Evolutionary conservation across 2,329 filamentous ascomycete species (phyloP), one percentile per base, ranked within the genome.

Genomic region (Pestalotiopsis sp.): DNA sequence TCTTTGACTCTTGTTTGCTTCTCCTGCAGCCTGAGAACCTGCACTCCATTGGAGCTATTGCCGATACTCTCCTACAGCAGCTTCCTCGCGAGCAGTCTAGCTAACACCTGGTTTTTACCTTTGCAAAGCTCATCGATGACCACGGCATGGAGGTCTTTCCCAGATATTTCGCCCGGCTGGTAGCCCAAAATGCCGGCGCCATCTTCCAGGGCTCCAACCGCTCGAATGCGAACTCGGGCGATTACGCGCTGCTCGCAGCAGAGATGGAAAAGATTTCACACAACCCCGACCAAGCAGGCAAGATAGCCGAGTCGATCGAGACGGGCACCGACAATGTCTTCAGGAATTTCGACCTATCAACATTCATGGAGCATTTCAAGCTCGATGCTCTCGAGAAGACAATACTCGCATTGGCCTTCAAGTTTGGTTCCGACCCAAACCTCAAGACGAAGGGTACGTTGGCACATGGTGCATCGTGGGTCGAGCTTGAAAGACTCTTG

Each of bases 101-200:
- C 23, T 61, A 67, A 69, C 57, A 70, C 31, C 66, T 68, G 14
- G 69, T 49, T 58, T 12, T 36, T 36, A 36, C 7, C 31, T 14
- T n/a, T 52, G 23, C 7, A 36, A 73, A 97, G 93, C 91, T 98
- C 80, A 92, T 98, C 84, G 92, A 97, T 89, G 95, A 95, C 77
- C 92, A 97, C 94, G 95, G 95, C 79, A 99, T 99, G 95, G 97
- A 99, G 87, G 94, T 98, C 79, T 98, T 95, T 81, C 91, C 94
- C 70, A 97, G 95, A 85, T 98, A 96, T 82, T 97, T 99, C 83
- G 91, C 94, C 81, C 94, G 95, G 82, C 87, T 98, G 79, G 90
- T 99, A 78, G 92, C 92, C 82, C 91, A 92, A 83, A 98, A 98
- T 90, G 94, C 95, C 76, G 85, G 91, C 72, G 92, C 96, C 77